Percentiles rank a stretch among this genome's conserved stretches.
Conservation (phyloP, 1,284 basidiomycete genomes). For the Cutaneotrichosporon sp. region DNA sequence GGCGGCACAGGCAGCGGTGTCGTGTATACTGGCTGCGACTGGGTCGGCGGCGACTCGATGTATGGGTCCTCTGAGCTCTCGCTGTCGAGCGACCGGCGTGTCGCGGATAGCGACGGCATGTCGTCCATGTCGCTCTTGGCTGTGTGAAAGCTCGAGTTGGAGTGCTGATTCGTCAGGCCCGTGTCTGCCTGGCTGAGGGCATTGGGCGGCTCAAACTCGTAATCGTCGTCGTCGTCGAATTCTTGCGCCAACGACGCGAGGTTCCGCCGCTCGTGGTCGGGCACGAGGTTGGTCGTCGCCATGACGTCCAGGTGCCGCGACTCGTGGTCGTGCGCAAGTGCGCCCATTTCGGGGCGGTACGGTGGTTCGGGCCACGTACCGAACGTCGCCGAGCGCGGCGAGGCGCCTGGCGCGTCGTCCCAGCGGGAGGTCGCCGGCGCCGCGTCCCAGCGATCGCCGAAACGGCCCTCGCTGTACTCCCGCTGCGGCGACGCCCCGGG, state of each 20-base stretch:
- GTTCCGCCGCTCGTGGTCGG: conserved; percentile 4
- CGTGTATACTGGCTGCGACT: conserved; percentile 6
- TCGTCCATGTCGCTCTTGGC: conserved; percentile 1
- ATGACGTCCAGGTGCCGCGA: neutral
- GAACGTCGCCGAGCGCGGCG: conserved; percentile 1
- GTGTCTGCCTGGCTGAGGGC: neutral
- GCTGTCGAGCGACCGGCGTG: conserved; percentile 1
- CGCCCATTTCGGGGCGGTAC: neutral
- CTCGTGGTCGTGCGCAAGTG: neutral
- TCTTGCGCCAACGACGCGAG: neutral
- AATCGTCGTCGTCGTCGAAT: conserved; percentile 1
- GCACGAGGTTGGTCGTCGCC: neutral
- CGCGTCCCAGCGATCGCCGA: neutral
- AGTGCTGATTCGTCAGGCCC: neutral
- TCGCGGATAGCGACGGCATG: conserved; percentile 5
- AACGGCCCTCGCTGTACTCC: too few relatives aligned
- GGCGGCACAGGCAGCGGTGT: conserved; percentile 6
- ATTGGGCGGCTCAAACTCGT: conserved; percentile 4
- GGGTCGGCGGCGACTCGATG: conserved; percentile 9
- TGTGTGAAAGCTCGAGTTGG: conserved; percentile 7
- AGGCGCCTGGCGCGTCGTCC: neutral
- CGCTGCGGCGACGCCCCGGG: neutral
- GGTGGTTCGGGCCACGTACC: neutral
- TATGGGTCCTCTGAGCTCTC: neutral
- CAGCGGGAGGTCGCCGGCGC: neutral